Base-by-base conservation (phyloP, 768 basidiomycete genomes). In the Rhodotorula paludigena region DNA sequence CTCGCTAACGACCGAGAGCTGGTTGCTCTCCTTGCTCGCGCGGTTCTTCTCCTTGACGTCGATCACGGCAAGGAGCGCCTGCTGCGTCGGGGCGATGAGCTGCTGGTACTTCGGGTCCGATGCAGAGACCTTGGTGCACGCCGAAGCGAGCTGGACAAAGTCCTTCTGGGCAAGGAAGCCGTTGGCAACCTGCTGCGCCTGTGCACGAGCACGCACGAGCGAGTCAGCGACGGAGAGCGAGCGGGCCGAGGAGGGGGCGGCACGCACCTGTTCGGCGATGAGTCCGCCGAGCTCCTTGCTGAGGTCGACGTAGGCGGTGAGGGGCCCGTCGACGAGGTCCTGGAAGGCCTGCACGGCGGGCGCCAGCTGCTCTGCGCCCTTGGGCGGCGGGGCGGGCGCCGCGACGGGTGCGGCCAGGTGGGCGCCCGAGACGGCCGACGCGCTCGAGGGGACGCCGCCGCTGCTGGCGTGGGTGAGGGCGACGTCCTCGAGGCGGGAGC, bases 401-500 rank as follows among this genome's bases (percentile, higher is more conserved):
- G 38, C 54, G 47, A 65, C 64, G 44, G 73, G 49, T 36, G 81
- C 64, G 47, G 79, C 63, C 41, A 77, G 69, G 36, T 74, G 47
- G 52, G 73, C 64, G 12, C 74, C 76, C 33, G 68, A 60, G 60
- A 68, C 47, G 77, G 75, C 42, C 75, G 68, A 51, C 66, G 74
- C 41, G 75, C 76, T 49, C 72, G 76, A 28, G 74, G 60, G 21
- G 68, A 73, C 49, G 51, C 60, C 47, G 38, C 49, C 72, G 28
- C 74, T 71, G 63, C 74, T 73, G 21, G 76, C 74, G 60, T 79
- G 75, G 23, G 84, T 81, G 47, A 83, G 81, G 44, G 88, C 87
- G 67, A 92, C 81, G 76, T 99, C 96, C 79, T 99, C 96, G 42
- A 99, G 85, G 41, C 96, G 85, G 51, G 89, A 90, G 11, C 91